Percentiles rank a stretch among this genome's conserved stretches.
Evolutionary conservation across 2,329 filamentous ascomycete genomes (phyloP).

Genomic region (Xylaria polymorpha): DNA sequence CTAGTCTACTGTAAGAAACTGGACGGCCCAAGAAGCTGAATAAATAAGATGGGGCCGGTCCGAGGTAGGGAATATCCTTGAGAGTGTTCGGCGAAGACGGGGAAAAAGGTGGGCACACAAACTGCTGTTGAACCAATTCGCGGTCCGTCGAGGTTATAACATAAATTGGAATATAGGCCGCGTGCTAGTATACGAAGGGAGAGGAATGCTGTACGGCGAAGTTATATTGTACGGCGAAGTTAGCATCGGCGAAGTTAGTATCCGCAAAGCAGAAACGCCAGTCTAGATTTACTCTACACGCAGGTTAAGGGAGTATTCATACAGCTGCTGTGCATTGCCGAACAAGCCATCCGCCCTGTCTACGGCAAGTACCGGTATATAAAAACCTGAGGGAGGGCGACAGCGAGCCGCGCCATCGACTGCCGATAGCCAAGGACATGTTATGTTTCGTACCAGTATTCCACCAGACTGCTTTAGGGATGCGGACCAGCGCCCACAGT

Average conservation of each 20-base stretch:
- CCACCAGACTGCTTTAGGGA: conserved; percentile 7
- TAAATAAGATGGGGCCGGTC: conserved; percentile 21
- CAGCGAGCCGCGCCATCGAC: neutral
- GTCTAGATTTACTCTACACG: neutral
- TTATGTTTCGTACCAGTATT: neutral
- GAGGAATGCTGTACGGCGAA: neutral
- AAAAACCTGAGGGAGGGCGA: neutral
- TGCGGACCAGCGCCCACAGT: neutral
- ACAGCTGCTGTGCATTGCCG: conserved; percentile 2
- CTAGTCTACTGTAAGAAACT: conserved; percentile 4
- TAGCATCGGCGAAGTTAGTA: neutral
- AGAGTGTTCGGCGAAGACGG: neutral
- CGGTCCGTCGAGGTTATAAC: neutral
- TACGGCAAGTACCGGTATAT: conserved; percentile 14
- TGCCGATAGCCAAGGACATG: neutral
- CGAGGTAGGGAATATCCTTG: conserved; percentile 19
- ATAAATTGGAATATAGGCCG: neutral
- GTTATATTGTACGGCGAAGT: neutral
- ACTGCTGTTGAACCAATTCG: neutral
- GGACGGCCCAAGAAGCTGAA: conserved; percentile 14
- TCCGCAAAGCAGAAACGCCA: neutral
- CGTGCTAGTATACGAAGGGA: neutral
- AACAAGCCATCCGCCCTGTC: neutral
- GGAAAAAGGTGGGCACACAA: conserved; percentile 4
- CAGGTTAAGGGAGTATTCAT: neutral